These are phyloP conservation scores for Kodamaea leandrae DNA, from an alignment of 805 yeast species.

Conservation along the genomic window DNA sequence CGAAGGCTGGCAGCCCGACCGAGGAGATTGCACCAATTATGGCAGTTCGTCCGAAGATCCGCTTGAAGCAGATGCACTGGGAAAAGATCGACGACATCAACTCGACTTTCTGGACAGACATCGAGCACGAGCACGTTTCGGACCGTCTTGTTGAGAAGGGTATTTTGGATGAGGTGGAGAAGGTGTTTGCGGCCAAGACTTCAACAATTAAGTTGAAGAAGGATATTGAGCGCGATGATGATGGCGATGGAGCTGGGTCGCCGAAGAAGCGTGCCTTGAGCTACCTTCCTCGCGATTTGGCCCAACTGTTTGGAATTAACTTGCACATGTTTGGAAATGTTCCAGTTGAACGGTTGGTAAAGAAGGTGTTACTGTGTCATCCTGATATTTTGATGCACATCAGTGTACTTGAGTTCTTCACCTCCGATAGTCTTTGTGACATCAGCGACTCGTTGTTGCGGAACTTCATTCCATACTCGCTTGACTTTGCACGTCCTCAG, in stretches of 20 bases:
- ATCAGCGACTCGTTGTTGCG: slow-evolving; percentile 68
- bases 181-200: slow-evolving; percentile 82
- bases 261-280: slow-evolving; percentile 51
- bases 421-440: slow-evolving; percentile 71
- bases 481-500: slow-evolving; percentile 56
- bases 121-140: slow-evolving; percentile 56
- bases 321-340: slow-evolving; percentile 69
- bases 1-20: slow-evolving; percentile 1
- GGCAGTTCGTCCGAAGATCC: slow-evolving; percentile 56
- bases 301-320: slow-evolving; percentile 94
- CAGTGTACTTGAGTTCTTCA: slow-evolving; percentile 81
- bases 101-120: slow-evolving; percentile 80
- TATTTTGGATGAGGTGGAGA: slow-evolving; percentile 78
- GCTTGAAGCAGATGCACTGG: slow-evolving; percentile 95
- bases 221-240: slow-evolving; percentile 16
- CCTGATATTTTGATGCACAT: slow-evolving; percentile 63
- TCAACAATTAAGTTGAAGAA: slow-evolving; percentile 36
- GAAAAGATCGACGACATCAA: slow-evolving; percentile 83
- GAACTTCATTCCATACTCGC: slow-evolving; percentile 75
- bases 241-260: slow-evolving; percentile 8
- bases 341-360: slow-evolving; percentile 63
- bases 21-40: slow-evolving; percentile 1
- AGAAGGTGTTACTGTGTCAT: slow-evolving; percentile 74
- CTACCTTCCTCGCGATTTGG: slow-evolving; percentile 75
- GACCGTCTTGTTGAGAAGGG: slow-evolving; percentile 73